Percentiles rank a stretch among this genome's conserved stretches.
Evolutionary conservation across 768 basidiomycete genomes (phyloP).

Genomic region (Termitomyces titanicus): DNA sequence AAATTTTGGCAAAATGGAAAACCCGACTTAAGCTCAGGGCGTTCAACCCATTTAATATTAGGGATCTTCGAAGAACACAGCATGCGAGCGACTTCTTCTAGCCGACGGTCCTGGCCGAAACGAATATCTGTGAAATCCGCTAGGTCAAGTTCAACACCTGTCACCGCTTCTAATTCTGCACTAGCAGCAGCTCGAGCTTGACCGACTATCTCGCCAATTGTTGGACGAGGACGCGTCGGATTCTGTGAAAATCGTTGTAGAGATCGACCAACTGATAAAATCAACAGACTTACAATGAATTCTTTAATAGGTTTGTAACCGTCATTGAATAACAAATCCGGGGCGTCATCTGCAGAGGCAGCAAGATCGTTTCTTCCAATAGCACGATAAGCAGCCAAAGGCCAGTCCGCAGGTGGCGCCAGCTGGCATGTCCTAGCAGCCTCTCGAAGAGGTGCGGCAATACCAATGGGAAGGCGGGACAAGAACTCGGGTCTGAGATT

Average conservation of each 20-base stretch:
- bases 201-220: conserved; percentile 47
- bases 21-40: conserved; percentile 67
- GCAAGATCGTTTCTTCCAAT: conserved; percentile 77
- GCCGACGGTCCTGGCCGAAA: conserved; percentile 84
- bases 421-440: conserved; percentile 82
- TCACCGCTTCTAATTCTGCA: conserved; percentile 54
- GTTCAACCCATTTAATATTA: conserved; percentile 59
- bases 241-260: conserved; percentile 35
- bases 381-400: conserved; percentile 59
- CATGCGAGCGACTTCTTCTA: conserved; percentile 92
- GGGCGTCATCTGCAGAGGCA: conserved; percentile 47
- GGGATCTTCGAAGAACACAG: conserved; percentile 75
- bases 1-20: not conserved
- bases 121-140: conserved; percentile 79
- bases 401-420: conserved; percentile 73
- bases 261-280: not conserved
- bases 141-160: conserved; percentile 70
- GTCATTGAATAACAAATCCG: conserved; percentile 42
- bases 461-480: conserved; percentile 59
- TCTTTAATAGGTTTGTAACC: conserved; percentile 59
- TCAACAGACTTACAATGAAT: conserved; percentile 40
- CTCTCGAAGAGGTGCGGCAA: conserved; percentile 79
- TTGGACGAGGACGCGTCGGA: conserved; percentile 42
- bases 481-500: conserved; percentile 46
- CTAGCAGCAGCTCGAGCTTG: conserved; percentile 46